Evolutionary conservation across 2,329 filamentous ascomycete species (phyloP).

Genomic region (Harringtonia aguacate): DNA sequence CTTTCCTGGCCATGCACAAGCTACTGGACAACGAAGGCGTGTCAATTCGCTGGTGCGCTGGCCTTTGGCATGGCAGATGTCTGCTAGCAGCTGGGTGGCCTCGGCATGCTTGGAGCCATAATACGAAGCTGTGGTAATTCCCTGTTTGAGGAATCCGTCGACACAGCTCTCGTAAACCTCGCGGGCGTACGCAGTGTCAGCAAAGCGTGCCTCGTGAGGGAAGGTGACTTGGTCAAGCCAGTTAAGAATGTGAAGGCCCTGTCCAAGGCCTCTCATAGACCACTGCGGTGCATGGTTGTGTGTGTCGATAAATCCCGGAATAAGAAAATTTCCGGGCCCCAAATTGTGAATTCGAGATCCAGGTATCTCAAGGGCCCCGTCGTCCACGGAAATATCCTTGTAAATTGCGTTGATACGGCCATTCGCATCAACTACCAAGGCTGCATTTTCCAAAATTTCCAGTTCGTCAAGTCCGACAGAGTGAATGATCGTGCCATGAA

Average conservation of each 20-base stretch:
- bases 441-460: background rate
- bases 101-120: conserved; percentile 45
- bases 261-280: conserved; percentile 35
- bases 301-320: conserved; percentile 54
- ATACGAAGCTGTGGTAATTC: conserved; percentile 51
- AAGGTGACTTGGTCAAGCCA: conserved; percentile 58
- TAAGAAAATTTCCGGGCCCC: conserved; percentile 35
- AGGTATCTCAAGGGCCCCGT: background rate
- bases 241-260: conserved; percentile 44
- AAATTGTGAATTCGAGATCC: conserved; percentile 25
- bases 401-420: background rate
- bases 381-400: background rate
- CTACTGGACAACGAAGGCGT: too few species aligned
- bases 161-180: conserved; percentile 41
- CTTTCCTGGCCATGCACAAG: too few species aligned
- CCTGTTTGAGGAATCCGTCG: conserved; percentile 47
- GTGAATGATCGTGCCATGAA: conserved; percentile 2
- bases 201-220: conserved; percentile 50
- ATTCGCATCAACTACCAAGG: background rate
- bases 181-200: conserved; percentile 39
- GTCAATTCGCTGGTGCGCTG: too few species aligned
- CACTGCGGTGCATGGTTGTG: conserved; percentile 57
- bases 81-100: conserved; percentile 46
- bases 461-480: background rate
- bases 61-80: conserved; percentile 38